phyloP scores from a whole-genome alignment of 2,329 filamentous ascomycete species.

The Scytalidium lignicola region DNA sequence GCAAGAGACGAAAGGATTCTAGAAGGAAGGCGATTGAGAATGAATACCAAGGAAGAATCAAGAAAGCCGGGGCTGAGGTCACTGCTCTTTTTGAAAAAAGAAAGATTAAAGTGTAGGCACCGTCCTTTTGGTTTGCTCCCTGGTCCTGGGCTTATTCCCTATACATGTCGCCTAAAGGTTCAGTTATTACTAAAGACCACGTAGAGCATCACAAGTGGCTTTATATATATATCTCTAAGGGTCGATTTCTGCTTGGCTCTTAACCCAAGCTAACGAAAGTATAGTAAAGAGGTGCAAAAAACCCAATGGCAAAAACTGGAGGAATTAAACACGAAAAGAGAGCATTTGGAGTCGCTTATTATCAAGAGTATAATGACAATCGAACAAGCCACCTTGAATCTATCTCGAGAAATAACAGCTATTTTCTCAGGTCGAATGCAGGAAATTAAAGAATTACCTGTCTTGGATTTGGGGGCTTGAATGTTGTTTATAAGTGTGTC shows the following conservation, averaged over 20 bases:
- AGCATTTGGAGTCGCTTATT: constrained; percentile 21
- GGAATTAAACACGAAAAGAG: constrained; percentile 21
- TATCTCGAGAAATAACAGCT: constrained; percentile 19
- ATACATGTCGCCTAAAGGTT: no score
- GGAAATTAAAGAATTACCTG: constrained; percentile 11
- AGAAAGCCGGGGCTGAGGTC: constrained; percentile 19
- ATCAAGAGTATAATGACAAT: constrained; percentile 20
- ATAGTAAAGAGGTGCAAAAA: constrained; percentile 18
- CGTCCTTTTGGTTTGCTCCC: background rate
- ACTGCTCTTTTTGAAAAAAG: constrained; percentile 16
- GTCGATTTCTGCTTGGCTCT: no score
- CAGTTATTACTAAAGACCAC: no score
- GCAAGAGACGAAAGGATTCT: constrained; percentile 19
- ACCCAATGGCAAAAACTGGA: constrained; percentile 18
- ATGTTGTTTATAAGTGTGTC: no score
- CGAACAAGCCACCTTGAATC: constrained; percentile 18
- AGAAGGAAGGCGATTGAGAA: constrained; percentile 21
- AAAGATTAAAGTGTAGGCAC: constrained; percentile 21
- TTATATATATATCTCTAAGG: no score
- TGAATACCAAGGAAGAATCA: constrained; percentile 17
- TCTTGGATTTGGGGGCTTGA: background rate
- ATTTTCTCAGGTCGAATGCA: constrained; percentile 20
- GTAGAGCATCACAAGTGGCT: no score
- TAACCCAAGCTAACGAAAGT: constrained; percentile 2
- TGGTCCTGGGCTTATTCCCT: no score